Evolutionary conservation across 2,329 filamentous ascomycete genomes (phyloP).

Genomic region (Alternaria conjuncta): DNA sequence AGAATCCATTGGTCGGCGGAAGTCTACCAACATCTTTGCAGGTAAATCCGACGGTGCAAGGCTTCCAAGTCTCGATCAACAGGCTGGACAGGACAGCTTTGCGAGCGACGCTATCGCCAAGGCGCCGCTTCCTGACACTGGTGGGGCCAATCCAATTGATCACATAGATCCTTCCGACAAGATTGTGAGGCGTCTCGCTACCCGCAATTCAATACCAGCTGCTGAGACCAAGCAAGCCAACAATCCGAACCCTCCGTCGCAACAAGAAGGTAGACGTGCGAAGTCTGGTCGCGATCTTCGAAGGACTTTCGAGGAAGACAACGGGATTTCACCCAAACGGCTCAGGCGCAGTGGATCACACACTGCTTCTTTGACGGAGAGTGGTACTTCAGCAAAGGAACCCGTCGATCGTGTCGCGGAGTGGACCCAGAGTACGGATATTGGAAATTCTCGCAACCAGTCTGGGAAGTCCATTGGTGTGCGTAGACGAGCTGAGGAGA

Average conservation of each 20-base stretch:
- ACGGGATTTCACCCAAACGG: background rate
- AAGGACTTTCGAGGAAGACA: conserved; percentile 20
- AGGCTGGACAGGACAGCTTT: background rate
- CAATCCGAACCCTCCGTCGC: background rate
- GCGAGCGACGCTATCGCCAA: conserved; percentile 3
- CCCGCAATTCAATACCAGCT: conserved; percentile 17
- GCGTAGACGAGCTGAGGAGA: conserved; percentile 10
- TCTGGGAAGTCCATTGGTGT: conserved; percentile 14
- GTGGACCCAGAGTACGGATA: conserved; percentile 5
- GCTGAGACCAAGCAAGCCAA: conserved; percentile 26
- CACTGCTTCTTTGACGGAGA: conserved; percentile 17
- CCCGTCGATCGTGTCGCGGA: background rate
- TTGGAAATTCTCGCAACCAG: conserved; percentile 5
- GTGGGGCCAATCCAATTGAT: background rate
- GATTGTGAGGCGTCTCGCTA: conserved; percentile 23
- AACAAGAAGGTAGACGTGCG: conserved; percentile 14
- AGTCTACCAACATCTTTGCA: conserved; percentile 22
- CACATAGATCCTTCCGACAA: conserved; percentile 10
- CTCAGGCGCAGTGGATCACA: conserved; percentile 13
- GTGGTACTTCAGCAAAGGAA: conserved; percentile 6
- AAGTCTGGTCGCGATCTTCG: conserved; percentile 30
- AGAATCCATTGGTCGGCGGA: conserved; percentile 4
- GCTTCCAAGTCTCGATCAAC: conserved; percentile 4
- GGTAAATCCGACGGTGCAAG: conserved; percentile 6
- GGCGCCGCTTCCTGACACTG: background rate